A percentile compares a stretch with the other conserved stretches of the same genome.
Conservation (phyloP, 2,329 filamentous ascomycete genomes). For the Emmonsiellopsis sp. region DNA sequence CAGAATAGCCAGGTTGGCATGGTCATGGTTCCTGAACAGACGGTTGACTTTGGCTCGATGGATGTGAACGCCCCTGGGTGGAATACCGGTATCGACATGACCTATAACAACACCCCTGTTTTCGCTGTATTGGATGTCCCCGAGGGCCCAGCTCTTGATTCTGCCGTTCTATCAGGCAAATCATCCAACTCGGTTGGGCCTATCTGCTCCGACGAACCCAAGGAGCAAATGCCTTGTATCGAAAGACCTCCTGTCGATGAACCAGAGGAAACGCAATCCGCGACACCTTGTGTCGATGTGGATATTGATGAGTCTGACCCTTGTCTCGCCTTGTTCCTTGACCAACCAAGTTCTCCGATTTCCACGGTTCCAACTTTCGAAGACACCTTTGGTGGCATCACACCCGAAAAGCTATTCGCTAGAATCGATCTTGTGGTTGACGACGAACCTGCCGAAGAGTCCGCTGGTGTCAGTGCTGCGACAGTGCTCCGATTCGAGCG, state of each 20-base stretch:
- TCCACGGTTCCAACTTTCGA: conserved; percentile 15
- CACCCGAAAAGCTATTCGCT: conserved; percentile 54
- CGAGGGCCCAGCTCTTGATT: conserved; percentile 52
- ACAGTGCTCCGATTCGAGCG: conserved; percentile 25
- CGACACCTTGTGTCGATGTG: conserved; percentile 24
- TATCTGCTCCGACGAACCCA: conserved; percentile 36
- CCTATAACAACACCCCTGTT: conserved; percentile 33
- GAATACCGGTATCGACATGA: conserved; percentile 38
- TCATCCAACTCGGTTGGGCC: conserved; percentile 44
- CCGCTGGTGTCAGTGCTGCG: conserved; percentile 16
- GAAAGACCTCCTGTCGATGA: conserved; percentile 26
- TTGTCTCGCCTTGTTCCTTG: conserved; percentile 41
- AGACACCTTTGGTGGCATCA: conserved; percentile 41
- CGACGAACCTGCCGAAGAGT: conserved; percentile 3
- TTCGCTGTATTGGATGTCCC: conserved; percentile 66
- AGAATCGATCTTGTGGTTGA: conserved; percentile 56
- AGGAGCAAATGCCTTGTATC: conserved; percentile 41
- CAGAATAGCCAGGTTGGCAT: conserved; percentile 60
- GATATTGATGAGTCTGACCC: conserved; percentile 47
- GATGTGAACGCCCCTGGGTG: conserved; percentile 41
- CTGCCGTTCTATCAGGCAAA: conserved; percentile 62
- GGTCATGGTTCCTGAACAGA: conserved; percentile 73
- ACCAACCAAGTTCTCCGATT: conserved; percentile 42
- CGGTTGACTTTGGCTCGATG: conserved; percentile 64
- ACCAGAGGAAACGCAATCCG: conserved; percentile 10